Conservation (phyloP, 352 stramenopile species). For the Pythium volutum region DNA sequence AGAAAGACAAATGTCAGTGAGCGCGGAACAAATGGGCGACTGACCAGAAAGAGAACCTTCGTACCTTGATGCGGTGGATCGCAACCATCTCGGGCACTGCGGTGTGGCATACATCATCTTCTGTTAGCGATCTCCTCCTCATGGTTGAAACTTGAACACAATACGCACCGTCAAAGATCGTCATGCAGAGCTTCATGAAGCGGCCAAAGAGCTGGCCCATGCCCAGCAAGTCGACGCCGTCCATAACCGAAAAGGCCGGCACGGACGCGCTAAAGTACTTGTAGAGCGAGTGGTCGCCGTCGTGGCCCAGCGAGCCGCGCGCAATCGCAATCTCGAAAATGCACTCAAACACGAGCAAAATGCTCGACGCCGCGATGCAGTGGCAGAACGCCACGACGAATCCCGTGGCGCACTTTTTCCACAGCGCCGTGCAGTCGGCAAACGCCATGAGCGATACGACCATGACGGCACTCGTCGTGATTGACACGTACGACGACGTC, state of each 20-base stretch:
- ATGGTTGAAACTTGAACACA: background rate
- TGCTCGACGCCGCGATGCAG: conserved; percentile 61
- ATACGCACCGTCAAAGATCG: conserved; percentile 73
- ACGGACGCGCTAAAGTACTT: conserved; percentile 76
- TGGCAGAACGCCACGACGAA: conserved; percentile 51
- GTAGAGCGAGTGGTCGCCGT: conserved; percentile 73
- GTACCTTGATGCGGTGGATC: conserved; percentile 72
- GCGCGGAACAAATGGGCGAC: too few relatives aligned
- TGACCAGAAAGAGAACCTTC: background rate
- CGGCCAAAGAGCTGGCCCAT: conserved; percentile 57
- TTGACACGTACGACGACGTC: conserved; percentile 70
- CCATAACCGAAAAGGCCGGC: conserved; percentile 60
- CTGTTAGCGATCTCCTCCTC: background rate
- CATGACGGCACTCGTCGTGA: conserved; percentile 57
- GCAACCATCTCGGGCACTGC: conserved; percentile 78
- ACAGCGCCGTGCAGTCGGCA: conserved; percentile 65
- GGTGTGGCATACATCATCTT: conserved; percentile 3
- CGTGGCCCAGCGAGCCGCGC: conserved; percentile 53
- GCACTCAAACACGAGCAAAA: conserved; percentile 78
- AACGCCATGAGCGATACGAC: conserved; percentile 60
- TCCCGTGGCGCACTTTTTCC: conserved; percentile 55
- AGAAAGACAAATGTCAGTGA: background rate
- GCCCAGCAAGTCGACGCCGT: conserved; percentile 64
- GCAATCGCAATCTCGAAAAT: conserved; percentile 72
- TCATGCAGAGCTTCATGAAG: conserved; percentile 78